Evolutionary conservation across 345 rosid genomes (phyloP).

Genomic region (Corchorus capsularis): DNA sequence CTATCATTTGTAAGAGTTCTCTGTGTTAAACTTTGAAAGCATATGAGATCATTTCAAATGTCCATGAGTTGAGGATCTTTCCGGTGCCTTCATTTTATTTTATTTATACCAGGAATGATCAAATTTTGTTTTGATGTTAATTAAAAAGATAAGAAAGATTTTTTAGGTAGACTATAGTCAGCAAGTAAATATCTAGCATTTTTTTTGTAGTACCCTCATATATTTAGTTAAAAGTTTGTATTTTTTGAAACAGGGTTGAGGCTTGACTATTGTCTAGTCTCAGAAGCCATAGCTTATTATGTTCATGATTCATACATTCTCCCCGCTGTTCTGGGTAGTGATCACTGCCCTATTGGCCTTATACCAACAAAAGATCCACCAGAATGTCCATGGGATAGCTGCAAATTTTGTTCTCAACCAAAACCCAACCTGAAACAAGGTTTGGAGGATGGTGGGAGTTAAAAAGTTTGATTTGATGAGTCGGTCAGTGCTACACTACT

Average conservation of each 20-base stretch:
- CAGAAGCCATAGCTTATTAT: slow-evolving; percentile 67
- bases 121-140: neutral
- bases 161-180: too few species aligned
- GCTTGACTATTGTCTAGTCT: slow-evolving; percentile 92
- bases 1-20: neutral
- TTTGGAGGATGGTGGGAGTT: too few species aligned
- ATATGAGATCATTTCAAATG: neutral
- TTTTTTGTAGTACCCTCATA: neutral
- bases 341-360: slow-evolving; percentile 90
- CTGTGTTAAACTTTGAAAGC: neutral
- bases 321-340: slow-evolving; percentile 87
- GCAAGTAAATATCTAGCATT: neutral
- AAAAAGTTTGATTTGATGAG: neutral
- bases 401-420: neutral
- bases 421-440: neutral
- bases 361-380: slow-evolving; percentile 30
- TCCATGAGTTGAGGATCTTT: neutral
- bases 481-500: neutral
- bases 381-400: neutral
- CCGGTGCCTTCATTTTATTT: too few species aligned
- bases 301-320: slow-evolving; percentile 88
- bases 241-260: slow-evolving; percentile 80
- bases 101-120: too few species aligned
- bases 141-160: neutral
- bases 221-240: neutral